Base-by-base conservation (phyloP, 306 rosid species). In the Fragaria iinumae region DNA sequence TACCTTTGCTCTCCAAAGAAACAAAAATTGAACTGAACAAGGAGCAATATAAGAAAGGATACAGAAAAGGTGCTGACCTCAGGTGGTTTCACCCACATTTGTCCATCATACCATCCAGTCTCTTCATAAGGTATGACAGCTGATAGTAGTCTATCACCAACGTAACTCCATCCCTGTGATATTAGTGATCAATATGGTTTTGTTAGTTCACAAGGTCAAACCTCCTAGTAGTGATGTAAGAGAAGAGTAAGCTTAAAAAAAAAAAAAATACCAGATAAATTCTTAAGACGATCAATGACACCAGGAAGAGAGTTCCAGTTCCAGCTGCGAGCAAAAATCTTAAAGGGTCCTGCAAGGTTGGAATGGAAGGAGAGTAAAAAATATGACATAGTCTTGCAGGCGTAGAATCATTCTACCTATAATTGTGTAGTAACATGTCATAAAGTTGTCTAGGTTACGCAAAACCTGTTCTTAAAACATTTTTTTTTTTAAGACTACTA, bases 11-110 rank as follows among this genome's bases (percentile, higher is more conserved):
- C 55, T 64, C 50, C 44, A 36, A 23, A 36, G 32, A 23, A 41
- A 23, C 21, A 34, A 69, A 69, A 69, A 62, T 20, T 1, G 9
- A 64, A 64, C 4, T 34, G 36, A 64, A 64, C 44, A 17, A 23
- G 11, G 43, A 14, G 43, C 25, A 25, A 5, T 3, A 29, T 57
- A 13, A 53, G 77, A 80, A 50, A 72, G 69, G 53, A 39, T 45
- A 67, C 12, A 36, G 39, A 64, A 29, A 78, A 64, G 77, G 73
- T 62, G 81, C 89, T 84, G 71, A 95, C 98, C 97, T 95, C 97
- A 1, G 97, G 97, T 4, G 99, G 97, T 85, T 95, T 95, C 23
- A 92, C 99, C 99, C 97, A 95, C 99, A 95, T 95, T 78, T 95
- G 99, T 45, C 99, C 97, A 5, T 95, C 99, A 73, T 95, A 95